Conservation (phyloP, 306 rosid genomes). For the Prinsepia uniflora region DNA sequence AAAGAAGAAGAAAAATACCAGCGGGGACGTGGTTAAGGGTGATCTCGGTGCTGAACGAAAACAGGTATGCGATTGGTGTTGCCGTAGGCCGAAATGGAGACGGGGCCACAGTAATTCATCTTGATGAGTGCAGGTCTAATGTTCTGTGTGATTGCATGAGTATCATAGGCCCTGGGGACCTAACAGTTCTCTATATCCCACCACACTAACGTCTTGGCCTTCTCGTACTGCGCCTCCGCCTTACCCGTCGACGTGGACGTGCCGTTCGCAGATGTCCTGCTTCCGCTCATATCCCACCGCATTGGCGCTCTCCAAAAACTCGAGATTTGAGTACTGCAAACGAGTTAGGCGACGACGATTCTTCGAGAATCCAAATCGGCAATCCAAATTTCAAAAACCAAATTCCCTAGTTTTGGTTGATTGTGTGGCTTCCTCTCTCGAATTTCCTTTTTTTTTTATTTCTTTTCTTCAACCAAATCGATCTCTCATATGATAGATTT, state of each 20-base stretch:
- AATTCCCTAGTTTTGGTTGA: background rate
- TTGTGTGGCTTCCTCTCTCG: background rate
- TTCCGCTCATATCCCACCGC: conserved; percentile 34
- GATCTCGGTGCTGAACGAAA: conserved; percentile 58
- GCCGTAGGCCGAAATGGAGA: conserved; percentile 75
- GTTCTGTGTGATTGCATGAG: conserved; percentile 64
- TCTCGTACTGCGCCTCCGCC: conserved; percentile 51
- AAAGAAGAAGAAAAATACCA: conserved; percentile 25
- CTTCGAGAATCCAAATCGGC: background rate
- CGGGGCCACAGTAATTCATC: conserved; percentile 53
- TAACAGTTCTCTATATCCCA: conserved; percentile 84
- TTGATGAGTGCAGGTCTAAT: conserved; percentile 59
- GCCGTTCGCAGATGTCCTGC: background rate
- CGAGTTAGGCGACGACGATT: background rate
- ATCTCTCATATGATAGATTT: background rate
- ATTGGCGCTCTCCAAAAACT: conserved; percentile 8
- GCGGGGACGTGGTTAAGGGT: conserved; percentile 80
- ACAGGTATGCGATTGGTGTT: conserved; percentile 63
- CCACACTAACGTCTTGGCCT: conserved; percentile 77
- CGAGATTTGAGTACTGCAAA: background rate
- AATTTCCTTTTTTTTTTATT: no score
- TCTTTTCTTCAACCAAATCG: background rate
- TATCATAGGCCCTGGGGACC: conserved; percentile 53
- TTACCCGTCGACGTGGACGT: conserved; percentile 13
- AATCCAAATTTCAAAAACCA: background rate